Conservation (phyloP, 2,329 filamentous ascomycete genomes). For the Parasarocladium wereldwijsianum region DNA sequence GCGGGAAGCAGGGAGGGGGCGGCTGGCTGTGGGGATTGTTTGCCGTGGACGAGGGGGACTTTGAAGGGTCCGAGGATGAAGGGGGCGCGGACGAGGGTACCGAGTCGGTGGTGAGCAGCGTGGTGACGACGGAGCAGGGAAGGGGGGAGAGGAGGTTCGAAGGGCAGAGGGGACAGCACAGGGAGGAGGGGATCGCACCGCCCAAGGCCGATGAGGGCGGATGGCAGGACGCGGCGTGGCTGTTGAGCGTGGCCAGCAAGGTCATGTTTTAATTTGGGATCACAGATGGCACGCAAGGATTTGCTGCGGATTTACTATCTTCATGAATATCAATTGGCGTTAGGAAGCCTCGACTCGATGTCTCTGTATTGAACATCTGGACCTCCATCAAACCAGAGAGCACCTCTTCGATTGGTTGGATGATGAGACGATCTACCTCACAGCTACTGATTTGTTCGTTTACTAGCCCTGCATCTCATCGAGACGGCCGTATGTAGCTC, state of each 20-base stretch:
- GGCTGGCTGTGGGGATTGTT: conserved; percentile 53
- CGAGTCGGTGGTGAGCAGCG: background rate
- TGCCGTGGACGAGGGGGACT: conserved; percentile 43
- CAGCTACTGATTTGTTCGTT: too few relatives aligned
- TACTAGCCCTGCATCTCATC: too few relatives aligned
- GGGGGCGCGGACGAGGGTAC: conserved; percentile 4
- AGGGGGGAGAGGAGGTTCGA: conserved; percentile 21
- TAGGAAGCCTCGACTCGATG: too few relatives aligned
- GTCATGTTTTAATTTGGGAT: conserved; percentile 43
- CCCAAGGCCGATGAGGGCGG: conserved; percentile 39
- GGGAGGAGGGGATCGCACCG: conserved; percentile 31
- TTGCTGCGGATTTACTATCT: too few relatives aligned
- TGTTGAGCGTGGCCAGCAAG: conserved; percentile 49
- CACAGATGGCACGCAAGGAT: too few relatives aligned
- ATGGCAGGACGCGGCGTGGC: conserved; percentile 55
- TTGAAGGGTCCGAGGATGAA: conserved; percentile 24
- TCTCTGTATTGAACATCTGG: too few relatives aligned
- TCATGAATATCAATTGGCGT: too few relatives aligned
- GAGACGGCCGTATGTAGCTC: too few relatives aligned
- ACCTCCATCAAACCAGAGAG: too few relatives aligned
- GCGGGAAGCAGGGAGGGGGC: conserved; percentile 33
- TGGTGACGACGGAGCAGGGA: background rate
- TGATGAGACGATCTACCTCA: too few relatives aligned
- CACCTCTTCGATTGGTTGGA: too few relatives aligned
- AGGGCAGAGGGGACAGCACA: conserved; percentile 22